Percentiles rank a stretch among this genome's conserved stretches.
Evolutionary conservation across 805 yeast species (phyloP).

Genomic region (Pichia phayaonensis): DNA sequence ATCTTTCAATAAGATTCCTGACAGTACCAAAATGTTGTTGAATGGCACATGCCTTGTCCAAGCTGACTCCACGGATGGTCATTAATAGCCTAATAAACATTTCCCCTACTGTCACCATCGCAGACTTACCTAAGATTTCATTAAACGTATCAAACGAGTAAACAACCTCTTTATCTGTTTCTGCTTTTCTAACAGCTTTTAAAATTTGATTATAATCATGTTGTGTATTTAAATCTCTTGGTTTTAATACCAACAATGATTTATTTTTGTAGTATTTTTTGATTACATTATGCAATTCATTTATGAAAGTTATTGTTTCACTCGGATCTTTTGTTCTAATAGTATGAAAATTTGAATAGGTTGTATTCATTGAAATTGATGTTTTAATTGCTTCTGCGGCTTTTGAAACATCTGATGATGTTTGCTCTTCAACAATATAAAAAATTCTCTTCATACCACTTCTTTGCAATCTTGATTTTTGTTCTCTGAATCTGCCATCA

Average conservation of each 20-base stretch:
- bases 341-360: constrained; percentile 58
- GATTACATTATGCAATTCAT: constrained; percentile 40
- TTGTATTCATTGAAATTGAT: constrained; percentile 61
- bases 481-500: constrained; percentile 88
- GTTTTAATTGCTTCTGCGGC: constrained; percentile 68
- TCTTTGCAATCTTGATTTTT: constrained; percentile 65
- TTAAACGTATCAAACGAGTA: constrained; percentile 53
- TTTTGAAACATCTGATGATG: constrained; percentile 34
- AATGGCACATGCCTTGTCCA: constrained; percentile 77
- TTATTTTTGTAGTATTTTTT: constrained; percentile 30
- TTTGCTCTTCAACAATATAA: constrained; percentile 75
- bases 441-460: constrained; percentile 61
- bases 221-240: constrained; percentile 41
- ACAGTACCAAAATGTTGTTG: constrained; percentile 73
- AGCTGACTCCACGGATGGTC: constrained; percentile 71
- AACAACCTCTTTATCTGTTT: constrained; percentile 29
- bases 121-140: constrained; percentile 60
- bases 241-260: constrained; percentile 43
- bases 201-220: constrained; percentile 40
- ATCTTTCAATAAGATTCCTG: constrained; percentile 43
- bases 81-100: constrained; percentile 68
- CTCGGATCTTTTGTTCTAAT: constrained; percentile 65
- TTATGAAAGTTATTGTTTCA: constrained; percentile 60
- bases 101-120: constrained; percentile 65
- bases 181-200: constrained; percentile 31